Percentiles rank a stretch among this genome's conserved stretches.
phyloP scores from a whole-genome alignment of 1,139 yeast genomes.

The Kodamaea sp. region DNA sequence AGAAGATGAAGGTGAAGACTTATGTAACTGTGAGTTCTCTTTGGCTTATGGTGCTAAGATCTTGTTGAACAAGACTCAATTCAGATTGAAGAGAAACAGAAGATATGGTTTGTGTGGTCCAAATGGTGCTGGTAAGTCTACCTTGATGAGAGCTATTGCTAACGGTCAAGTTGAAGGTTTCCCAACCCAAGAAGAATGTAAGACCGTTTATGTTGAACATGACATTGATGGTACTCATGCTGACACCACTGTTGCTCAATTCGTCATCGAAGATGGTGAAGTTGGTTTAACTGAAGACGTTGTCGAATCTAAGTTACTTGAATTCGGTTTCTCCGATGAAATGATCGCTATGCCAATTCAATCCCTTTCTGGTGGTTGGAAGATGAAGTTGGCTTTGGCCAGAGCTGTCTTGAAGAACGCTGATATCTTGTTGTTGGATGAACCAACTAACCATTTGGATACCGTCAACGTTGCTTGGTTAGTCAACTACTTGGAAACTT shows the following conservation, averaged over 20 bases:
- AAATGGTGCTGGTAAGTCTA: constrained; percentile 99
- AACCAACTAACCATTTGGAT: constrained; percentile 99
- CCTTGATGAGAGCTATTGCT: constrained; percentile 99
- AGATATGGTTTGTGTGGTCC: constrained; percentile 99
- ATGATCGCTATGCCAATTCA: constrained; percentile 91
- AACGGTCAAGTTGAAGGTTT: constrained; percentile 99
- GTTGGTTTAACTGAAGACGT: constrained; percentile 69
- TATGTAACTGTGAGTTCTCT: constrained; percentile 99
- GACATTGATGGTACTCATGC: constrained; percentile 98
- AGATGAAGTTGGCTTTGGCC: constrained; percentile 99
- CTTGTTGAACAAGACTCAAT: constrained; percentile 98
- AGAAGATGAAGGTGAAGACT: constrained; percentile 99
- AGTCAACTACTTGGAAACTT: constrained; percentile 96
- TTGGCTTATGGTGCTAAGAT: constrained; percentile 99
- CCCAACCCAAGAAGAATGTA: constrained; percentile 98
- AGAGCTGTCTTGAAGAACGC: constrained; percentile 99
- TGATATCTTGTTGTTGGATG: constrained; percentile 96
- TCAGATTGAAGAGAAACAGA: constrained; percentile 98
- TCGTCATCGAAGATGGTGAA: constrained; percentile 79
- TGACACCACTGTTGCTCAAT: constrained; percentile 88
- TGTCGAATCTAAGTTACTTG: constrained; percentile 70
- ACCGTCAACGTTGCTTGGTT: constrained; percentile 99
- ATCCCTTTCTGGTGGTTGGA: constrained; percentile 99
- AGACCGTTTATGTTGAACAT: constrained; percentile 99
- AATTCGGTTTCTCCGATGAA: constrained; percentile 88